A percentile compares a stretch with the other conserved stretches of the same genome.
Evolutionary conservation across 2,329 filamentous ascomycete genomes (phyloP).

Genomic region (Xylariaceae sp.): DNA sequence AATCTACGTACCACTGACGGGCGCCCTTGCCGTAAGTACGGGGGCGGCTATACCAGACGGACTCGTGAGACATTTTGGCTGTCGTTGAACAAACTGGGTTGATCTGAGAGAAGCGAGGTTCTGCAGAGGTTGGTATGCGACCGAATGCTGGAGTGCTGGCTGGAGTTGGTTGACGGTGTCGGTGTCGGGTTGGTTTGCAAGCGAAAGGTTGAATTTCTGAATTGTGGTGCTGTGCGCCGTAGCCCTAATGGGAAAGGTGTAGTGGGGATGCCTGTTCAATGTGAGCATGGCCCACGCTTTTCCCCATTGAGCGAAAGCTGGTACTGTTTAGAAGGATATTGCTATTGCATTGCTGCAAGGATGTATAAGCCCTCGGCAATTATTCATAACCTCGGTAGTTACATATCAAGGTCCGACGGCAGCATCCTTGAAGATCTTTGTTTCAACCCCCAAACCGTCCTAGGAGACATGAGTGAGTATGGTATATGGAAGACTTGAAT

Average conservation of each 20-base stretch:
- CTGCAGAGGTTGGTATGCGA: conserved; percentile 10
- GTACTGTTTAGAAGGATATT: no score
- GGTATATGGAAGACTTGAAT: no score
- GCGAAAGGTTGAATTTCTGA: conserved; percentile 6
- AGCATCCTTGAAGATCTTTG: no score
- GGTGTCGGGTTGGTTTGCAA: conserved; percentile 4
- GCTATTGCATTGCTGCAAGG: no score
- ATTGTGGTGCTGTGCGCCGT: conserved; percentile 11
- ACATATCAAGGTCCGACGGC: no score
- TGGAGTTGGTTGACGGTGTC: not conserved
- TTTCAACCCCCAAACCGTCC: no score
- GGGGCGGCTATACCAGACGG: conserved; percentile 98
- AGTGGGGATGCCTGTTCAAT: not conserved
- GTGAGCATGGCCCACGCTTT: no score
- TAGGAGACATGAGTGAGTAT: no score
- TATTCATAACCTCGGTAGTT: no score
- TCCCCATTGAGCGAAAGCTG: no score
- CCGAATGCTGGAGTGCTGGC: conserved; percentile 3
- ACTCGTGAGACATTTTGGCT: conserved; percentile 68
- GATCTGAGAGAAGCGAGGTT: conserved; percentile 7
- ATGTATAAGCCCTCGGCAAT: no score
- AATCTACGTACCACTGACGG: conserved; percentile 73
- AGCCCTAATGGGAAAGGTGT: conserved; percentile 4
- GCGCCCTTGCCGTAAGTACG: conserved; percentile 96
- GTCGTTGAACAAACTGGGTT: conserved; percentile 8